phyloP scores from a whole-genome alignment of 768 basidiomycete species.

The Rhizopogon salebrosus region DNA sequence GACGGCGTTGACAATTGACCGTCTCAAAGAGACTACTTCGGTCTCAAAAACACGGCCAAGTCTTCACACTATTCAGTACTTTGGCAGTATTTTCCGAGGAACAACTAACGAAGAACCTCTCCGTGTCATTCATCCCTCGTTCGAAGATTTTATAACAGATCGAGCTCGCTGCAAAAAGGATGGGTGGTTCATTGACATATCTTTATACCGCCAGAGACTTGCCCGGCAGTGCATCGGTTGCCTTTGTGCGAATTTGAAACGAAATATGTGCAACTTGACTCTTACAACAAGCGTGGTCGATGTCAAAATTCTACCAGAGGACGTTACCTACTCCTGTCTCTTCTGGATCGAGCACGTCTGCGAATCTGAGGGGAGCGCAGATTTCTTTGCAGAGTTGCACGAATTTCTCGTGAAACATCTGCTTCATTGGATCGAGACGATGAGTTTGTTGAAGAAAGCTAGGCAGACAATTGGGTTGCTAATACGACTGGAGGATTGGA shows the following conservation, averaged over 20 bases:
- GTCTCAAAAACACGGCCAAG: constrained; percentile 18
- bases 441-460: constrained; percentile 25
- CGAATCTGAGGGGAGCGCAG: constrained; percentile 1
- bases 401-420: constrained; percentile 21
- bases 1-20: constrained; percentile 19
- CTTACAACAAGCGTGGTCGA: constrained; percentile 13
- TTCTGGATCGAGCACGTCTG: constrained; percentile 28
- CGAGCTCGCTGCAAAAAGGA: constrained; percentile 21
- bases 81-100: constrained; percentile 24
- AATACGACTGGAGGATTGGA: constrained; percentile 21
- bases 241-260: constrained; percentile 14
- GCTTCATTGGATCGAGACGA: constrained; percentile 29
- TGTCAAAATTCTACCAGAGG: constrained; percentile 17
- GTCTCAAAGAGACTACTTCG: constrained; percentile 13
- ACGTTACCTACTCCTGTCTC: constrained; percentile 18
- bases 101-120: constrained; percentile 19
- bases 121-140: constrained; percentile 28
- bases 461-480: constrained; percentile 27
- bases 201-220: constrained; percentile 14
- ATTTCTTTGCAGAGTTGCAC: constrained; percentile 11
- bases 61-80: constrained; percentile 24
- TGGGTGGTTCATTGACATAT: constrained; percentile 24
- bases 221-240: constrained; percentile 21
- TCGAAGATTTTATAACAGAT: constrained; percentile 29
- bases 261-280: constrained; percentile 20